Evolutionary conservation across 83 land plant species (phyloP).

Genomic region (Diphasiastrum complanatum): DNA sequence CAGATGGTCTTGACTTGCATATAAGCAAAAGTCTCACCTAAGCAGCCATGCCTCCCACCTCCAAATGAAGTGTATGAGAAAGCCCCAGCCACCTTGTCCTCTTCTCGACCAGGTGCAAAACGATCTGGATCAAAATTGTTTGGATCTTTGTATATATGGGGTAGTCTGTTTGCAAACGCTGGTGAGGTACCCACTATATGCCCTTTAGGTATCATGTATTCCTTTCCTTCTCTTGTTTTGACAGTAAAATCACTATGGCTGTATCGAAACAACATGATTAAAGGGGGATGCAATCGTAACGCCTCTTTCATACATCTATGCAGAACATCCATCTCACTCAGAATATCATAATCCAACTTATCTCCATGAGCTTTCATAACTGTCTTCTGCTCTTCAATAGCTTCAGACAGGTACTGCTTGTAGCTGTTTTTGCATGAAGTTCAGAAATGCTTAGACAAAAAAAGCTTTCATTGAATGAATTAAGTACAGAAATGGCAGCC

Average conservation of each 20-base stretch:
- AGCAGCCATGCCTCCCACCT: slow-evolving; percentile 94
- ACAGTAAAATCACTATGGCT: slow-evolving; percentile 83
- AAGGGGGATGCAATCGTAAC: slow-evolving; percentile 85
- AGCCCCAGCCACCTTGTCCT: slow-evolving; percentile 76
- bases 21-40: slow-evolving; percentile 96
- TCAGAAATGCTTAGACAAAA: not conserved
- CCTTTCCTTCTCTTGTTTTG: slow-evolving; percentile 62
- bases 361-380: slow-evolving; percentile 62
- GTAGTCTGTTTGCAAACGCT: slow-evolving; percentile 82
- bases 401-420: slow-evolving; percentile 49
- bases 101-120: slow-evolving; percentile 77
- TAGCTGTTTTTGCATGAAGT: slow-evolving; percentile 9
- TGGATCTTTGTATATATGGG: slow-evolving; percentile 77
- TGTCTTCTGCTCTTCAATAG: slow-evolving; percentile 65
- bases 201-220: slow-evolving; percentile 81
- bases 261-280: slow-evolving; percentile 74
- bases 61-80: slow-evolving; percentile 93
- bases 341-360: slow-evolving; percentile 67
- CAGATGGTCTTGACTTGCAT: slow-evolving; percentile 95
- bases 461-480: too few species aligned
- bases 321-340: slow-evolving; percentile 81
- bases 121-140: slow-evolving; percentile 79
- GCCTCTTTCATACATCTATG: slow-evolving; percentile 91
- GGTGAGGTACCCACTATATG: slow-evolving; percentile 95
- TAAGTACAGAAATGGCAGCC: slow-evolving; percentile 1